Conservation (phyloP, 306 rosid species). For the Elaeagnus macrophylla region DNA sequence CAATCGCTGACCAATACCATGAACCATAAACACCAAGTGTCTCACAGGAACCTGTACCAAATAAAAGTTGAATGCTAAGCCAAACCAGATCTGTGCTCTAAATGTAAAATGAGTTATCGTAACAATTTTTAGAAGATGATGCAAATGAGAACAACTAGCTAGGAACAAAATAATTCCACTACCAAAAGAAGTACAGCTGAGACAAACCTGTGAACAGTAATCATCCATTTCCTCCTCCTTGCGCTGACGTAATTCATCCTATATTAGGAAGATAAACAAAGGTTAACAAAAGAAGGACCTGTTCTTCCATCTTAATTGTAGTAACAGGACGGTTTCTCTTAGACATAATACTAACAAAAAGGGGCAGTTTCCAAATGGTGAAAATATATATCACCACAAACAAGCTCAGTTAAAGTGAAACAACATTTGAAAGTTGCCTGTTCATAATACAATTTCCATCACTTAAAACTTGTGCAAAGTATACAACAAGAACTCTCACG, state of each 20-base stretch:
- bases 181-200: slow-evolving; percentile 8
- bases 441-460: too few species aligned
- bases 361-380: too few species aligned
- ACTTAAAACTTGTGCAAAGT: too few species aligned
- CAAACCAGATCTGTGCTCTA: too few species aligned
- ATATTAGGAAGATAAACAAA: slow-evolving; percentile 10
- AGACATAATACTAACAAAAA: too few species aligned
- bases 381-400: too few species aligned
- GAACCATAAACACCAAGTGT: slow-evolving; percentile 98
- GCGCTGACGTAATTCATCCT: slow-evolving; percentile 87
- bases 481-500: neutral
- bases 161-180: neutral
- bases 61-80: slow-evolving; percentile 3
- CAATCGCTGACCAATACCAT: slow-evolving; percentile 98
- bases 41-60: slow-evolving; percentile 80
- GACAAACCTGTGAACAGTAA: slow-evolving; percentile 76
- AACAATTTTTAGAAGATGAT: neutral
- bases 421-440: too few species aligned
- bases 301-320: too few species aligned
- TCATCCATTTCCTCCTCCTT: slow-evolving; percentile 98
- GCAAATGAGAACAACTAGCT: neutral
- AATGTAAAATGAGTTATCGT: neutral
- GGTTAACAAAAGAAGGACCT: slow-evolving; percentile 1
- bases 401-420: too few species aligned
- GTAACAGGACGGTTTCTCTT: too few species aligned